Percentiles rank a stretch among this genome's conserved stretches.
phyloP scores from a whole-genome alignment of 2,329 filamentous ascomycete species.

The Helminthosporium solani region DNA sequence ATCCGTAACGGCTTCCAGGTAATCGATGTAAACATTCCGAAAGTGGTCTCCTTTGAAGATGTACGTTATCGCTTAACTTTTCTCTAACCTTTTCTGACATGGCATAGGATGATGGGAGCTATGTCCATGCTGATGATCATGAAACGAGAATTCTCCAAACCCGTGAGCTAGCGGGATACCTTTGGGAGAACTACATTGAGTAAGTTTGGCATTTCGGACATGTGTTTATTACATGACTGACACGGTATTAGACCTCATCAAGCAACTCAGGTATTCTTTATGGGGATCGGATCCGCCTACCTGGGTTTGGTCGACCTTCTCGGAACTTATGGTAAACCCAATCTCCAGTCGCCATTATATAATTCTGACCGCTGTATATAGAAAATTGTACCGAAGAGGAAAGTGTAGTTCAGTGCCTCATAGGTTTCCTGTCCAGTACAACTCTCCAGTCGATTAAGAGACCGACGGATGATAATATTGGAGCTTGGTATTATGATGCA shows the following conservation, averaged over 20 bases:
- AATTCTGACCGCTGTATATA: constrained; percentile 18
- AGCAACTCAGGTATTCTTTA: constrained; percentile 73
- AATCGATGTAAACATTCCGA: constrained; percentile 89
- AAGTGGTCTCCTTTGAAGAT: constrained; percentile 66
- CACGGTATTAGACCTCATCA: constrained; percentile 52
- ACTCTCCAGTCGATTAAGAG: constrained; percentile 71
- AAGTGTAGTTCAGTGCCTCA: constrained; percentile 61
- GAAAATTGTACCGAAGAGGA: constrained; percentile 61
- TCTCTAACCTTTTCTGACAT: constrained; percentile 6
- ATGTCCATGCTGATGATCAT: constrained; percentile 51
- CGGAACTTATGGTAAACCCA: constrained; percentile 66
- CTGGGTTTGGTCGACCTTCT: constrained; percentile 79
- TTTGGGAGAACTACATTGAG: constrained; percentile 98
- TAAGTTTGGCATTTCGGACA: constrained; percentile 33
- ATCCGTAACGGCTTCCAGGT: constrained; percentile 74
- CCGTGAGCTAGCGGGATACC: constrained; percentile 75
- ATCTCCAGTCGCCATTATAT: background rate
- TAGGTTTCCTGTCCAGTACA: constrained; percentile 78
- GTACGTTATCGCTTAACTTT: constrained; percentile 42
- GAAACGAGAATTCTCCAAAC: constrained; percentile 47
- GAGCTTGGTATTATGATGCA: constrained; percentile 78
- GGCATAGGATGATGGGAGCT: constrained; percentile 33
- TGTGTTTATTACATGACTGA: constrained; percentile 8
- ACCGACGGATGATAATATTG: constrained; percentile 66
- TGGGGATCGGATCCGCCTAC: constrained; percentile 90